Percentiles rank a stretch among this genome's conserved stretches.
phyloP scores from a whole-genome alignment of 495 filamentous ascomycete species.

The Chlorociboria aeruginascens region DNA sequence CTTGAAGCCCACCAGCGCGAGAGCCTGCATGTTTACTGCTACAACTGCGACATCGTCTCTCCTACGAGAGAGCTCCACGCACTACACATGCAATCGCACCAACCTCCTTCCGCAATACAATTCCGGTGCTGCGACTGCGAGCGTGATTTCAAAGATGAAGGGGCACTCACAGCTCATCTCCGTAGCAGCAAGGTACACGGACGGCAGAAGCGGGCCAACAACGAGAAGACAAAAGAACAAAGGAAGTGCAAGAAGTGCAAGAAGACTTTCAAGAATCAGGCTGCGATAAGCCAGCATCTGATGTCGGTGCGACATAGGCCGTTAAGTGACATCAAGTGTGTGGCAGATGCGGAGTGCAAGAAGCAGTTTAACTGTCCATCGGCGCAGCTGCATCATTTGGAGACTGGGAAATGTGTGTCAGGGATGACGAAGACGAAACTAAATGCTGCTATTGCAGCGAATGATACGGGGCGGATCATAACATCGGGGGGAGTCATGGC shows the following conservation, averaged over 20 bases:
- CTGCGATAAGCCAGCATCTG: conserved; percentile 13
- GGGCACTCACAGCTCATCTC: conserved; percentile 14
- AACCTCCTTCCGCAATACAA: conserved; percentile 6
- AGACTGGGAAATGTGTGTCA: too few relatives aligned
- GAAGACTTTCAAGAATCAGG: conserved; percentile 12
- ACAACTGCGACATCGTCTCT: too few relatives aligned
- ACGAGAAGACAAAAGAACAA: conserved; percentile 6
- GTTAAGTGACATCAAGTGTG: conserved; percentile 18
- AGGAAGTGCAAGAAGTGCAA: conserved; percentile 12
- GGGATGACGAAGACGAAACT: too few relatives aligned
- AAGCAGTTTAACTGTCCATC: too few relatives aligned
- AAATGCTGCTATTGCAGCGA: too few relatives aligned
- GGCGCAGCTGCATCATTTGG: too few relatives aligned
- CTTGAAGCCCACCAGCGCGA: conserved; percentile 1
- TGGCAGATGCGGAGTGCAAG: conserved; percentile 8
- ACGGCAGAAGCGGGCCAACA: conserved; percentile 19
- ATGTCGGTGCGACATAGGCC: conserved; percentile 10
- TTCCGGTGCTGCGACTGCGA: conserved; percentile 9
- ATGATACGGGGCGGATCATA: too few relatives aligned
- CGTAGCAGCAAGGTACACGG: conserved; percentile 20
- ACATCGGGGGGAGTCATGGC: too few relatives aligned
- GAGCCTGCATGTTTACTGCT: too few relatives aligned
- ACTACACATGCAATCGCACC: conserved; percentile 6
- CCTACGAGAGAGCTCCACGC: conserved; percentile 1
- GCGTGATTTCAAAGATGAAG: conserved; percentile 11